phyloP scores from a whole-genome alignment of 176 grass and related monocot species.

The Oryza coarctata region DNA sequence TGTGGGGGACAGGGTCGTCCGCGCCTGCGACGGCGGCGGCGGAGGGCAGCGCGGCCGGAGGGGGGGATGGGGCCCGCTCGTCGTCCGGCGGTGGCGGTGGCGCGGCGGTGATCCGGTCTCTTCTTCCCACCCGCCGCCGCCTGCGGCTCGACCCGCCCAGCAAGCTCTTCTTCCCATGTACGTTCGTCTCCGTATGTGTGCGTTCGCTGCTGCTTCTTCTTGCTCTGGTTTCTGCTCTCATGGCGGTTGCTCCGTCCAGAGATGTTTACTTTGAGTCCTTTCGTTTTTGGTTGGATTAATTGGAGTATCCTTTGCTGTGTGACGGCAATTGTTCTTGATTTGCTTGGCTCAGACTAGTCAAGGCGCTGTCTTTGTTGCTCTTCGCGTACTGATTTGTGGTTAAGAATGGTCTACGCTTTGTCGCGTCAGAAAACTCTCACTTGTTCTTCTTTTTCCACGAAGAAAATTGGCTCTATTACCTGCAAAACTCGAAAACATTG shows the following conservation, averaged over 20 bases:
- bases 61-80: conserved; percentile 15
- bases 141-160: conserved; percentile 80
- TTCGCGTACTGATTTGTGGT: not conserved
- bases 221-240: conserved; percentile 10
- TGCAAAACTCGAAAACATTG: not conserved
- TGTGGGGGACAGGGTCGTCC: conserved; percentile 40
- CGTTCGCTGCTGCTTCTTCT: not conserved
- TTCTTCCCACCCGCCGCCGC: conserved; percentile 76
- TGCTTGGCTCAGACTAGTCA: not conserved
- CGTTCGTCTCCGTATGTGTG: too few species aligned
- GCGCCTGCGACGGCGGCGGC: conserved; percentile 12
- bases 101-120: conserved; percentile 59
- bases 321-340: not conserved
- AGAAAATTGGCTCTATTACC: not conserved
- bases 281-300: conserved; percentile 11
- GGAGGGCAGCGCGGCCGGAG: not conserved
- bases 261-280: not conserved
- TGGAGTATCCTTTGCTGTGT: not conserved
- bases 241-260: not conserved
- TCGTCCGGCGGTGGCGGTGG: conserved; percentile 7
- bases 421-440: not conserved
- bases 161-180: conserved; percentile 98
- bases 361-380: not conserved
- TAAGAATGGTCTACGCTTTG: not conserved
- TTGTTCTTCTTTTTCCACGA: not conserved